A percentile compares a stretch with the other conserved stretches of the same genome.
Conservation (phyloP, 495 filamentous ascomycete species). For the Neurospora intermedia region DNA sequence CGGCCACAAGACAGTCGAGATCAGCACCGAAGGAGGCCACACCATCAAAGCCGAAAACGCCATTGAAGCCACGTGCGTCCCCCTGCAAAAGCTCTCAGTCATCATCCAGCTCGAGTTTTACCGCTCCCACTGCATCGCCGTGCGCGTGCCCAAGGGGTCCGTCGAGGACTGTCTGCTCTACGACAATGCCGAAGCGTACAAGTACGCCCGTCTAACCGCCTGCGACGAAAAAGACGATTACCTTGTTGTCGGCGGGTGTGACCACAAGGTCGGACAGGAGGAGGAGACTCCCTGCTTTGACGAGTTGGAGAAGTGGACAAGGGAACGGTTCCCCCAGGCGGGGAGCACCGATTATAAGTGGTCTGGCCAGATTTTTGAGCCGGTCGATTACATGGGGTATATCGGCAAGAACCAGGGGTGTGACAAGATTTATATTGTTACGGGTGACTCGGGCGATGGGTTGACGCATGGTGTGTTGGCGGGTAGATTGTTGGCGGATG, state of each 20-base stretch:
- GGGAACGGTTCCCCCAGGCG: constrained; percentile 41
- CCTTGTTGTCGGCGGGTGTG: constrained; percentile 46
- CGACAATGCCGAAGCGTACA: constrained; percentile 42
- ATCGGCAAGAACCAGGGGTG: constrained; percentile 45
- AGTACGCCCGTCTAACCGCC: constrained; percentile 41
- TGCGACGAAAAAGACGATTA: constrained; percentile 46
- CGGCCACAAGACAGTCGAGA: constrained; percentile 27
- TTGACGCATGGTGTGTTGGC: constrained; percentile 47
- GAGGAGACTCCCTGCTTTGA: constrained; percentile 29
- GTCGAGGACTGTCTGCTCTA: constrained; percentile 46
- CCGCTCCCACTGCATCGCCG: constrained; percentile 47
- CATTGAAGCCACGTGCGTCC: constrained; percentile 45
- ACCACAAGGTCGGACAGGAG: constrained; percentile 52
- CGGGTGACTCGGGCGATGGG: constrained; percentile 50
- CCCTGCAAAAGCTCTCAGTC: constrained; percentile 43
- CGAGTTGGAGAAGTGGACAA: constrained; percentile 41
- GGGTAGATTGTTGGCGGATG: constrained; percentile 41
- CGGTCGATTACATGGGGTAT: constrained; percentile 44
- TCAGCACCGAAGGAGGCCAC: constrained; percentile 36
- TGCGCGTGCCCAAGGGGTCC: constrained; percentile 39
- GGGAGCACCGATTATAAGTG: constrained; percentile 41
- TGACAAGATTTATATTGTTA: constrained; percentile 41
- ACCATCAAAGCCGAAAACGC: constrained; percentile 37
- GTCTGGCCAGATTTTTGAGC: constrained; percentile 49
- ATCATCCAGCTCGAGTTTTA: constrained; percentile 39